Evolutionary conservation across 1,284 basidiomycete species (phyloP), one percentile per base, ranked within the genome.

Genomic region (Irpex rosettiformis): DNA sequence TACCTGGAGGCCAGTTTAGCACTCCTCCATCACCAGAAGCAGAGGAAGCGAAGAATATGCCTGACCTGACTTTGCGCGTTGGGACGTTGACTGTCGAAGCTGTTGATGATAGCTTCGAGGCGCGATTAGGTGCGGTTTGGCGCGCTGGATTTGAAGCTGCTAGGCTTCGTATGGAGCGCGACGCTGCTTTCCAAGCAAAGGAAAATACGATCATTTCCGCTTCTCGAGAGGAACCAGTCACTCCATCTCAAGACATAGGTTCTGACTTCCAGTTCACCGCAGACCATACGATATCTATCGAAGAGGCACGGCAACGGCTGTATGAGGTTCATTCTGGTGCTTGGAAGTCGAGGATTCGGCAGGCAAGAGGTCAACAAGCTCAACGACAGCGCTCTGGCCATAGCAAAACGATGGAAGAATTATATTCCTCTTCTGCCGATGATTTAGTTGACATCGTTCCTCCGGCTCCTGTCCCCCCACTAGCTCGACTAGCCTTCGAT

Each of bases 51-150:
- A 96, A 94, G 72, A 64, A 69, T 0, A 72, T 94, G 2, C 94
- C 94, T 0, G 77, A 79, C 49, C 67, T 97, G 45, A 75, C 75
- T 2, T 70, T 98, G 55, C 78, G 74, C 30, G 74, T 96, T 43
- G 77, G 83, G 24, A 77, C 77, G 52, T 63, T 93, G 47, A 83
- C 82, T 66, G 70, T 94, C 4, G 95, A 98, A 72, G 89, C 88
- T n/a, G 84, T 87, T 24, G 96, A 99, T 70, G 92, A 96, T 68
- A 84, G 88, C 0, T 84, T 98, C 58, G 96, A 99, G 73, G 84
- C 85, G 24, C 84, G 81, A 61, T 73, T 98, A 30, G 91, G 87
- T 53, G 77, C 92, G 11, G 91, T 94, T 37, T 93, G 86, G 81
- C 81, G 85, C 57, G 83, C 87, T 30, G 95, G 94, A 0, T 74